These are phyloP conservation scores for Beauveria scarabaeidicola DNA, from an alignment of 2,329 filamentous ascomycete genomes.

Conservation along the genomic window DNA sequence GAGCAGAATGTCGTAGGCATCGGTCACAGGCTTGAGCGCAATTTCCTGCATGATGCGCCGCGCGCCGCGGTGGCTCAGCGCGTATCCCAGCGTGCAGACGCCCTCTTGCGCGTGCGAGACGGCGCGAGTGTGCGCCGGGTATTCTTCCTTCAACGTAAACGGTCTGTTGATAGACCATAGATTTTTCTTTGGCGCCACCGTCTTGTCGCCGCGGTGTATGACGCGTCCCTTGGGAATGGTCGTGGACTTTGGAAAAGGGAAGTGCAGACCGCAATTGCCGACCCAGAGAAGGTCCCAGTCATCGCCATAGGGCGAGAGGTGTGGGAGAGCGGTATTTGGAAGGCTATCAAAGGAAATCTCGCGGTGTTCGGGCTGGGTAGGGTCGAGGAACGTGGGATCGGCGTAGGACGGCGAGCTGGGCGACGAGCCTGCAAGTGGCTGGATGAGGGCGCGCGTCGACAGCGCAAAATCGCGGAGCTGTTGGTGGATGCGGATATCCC, in stretches of 20 bases:
- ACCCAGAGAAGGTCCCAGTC: constrained; percentile 45
- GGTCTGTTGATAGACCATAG: constrained; percentile 27
- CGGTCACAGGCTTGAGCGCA: constrained; percentile 30
- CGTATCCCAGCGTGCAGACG: constrained; percentile 36
- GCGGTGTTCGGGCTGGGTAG: not conserved
- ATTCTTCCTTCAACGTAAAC: constrained; percentile 24
- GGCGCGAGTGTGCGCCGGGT: constrained; percentile 34
- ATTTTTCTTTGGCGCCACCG: constrained; percentile 26
- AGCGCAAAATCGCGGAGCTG: constrained; percentile 36
- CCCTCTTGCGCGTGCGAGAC: constrained; percentile 33
- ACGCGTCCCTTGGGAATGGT: constrained; percentile 23
- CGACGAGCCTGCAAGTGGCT: constrained; percentile 18
- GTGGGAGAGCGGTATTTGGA: constrained; percentile 14
- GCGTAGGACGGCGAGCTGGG: constrained; percentile 14
- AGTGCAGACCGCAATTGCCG: constrained; percentile 36
- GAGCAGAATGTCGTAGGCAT: constrained; percentile 36
- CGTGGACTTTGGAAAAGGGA: constrained; percentile 17
- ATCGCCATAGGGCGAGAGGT: constrained; percentile 37
- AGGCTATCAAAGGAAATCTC: constrained; percentile 18
- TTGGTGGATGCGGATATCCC: constrained; percentile 42
- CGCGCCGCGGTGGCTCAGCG: constrained; percentile 35
- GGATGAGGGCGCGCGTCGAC: constrained; percentile 26
- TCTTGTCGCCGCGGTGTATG: constrained; percentile 24
- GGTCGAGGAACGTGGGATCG: constrained; percentile 19
- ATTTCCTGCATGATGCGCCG: constrained; percentile 34